Base-by-base conservation (phyloP, 2,329 filamentous ascomycete genomes). In the Epichloe gansuensis region DNA sequence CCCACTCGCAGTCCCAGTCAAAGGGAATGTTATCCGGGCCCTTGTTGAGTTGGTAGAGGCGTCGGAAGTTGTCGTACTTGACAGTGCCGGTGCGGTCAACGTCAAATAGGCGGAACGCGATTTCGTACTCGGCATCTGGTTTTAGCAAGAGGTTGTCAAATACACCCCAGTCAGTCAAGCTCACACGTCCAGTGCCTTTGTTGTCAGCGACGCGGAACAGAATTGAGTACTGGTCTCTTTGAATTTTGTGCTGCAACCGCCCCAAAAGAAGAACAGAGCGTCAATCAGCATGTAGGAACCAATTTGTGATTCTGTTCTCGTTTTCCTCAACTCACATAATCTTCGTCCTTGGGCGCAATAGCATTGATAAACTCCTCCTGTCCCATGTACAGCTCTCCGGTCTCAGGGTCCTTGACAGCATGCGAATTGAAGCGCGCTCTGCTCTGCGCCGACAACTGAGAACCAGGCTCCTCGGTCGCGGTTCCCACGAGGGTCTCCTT, bases 1-100 rank as follows among this genome's bases (percentile, higher is more conserved):
- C 91, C 93, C 93, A 98, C 68, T 95, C 88, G 58, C 88, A 94
- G 65, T 91, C 86, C 91, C 93, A 97, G 70, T 98, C 88, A 65
- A 98, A 97, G 13, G 93, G 88, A 57, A 98, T 85, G 67, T 80
- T 88, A 55, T 88, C 78, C 25, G 82, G 73, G n/a, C 85, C 84
- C 75, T 91, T 95, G 78, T 95, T 94, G 62, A 84, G 75, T 71
- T 91, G 86, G 72, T 94, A 96, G 54, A 91, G 74, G 54, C 82
- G 78, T 65, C 88, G 83, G 72, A 98, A 91, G 62, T 90, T 82
- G 41, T 95, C 86, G 65, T 91, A 95, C 67, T 91, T 91, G 64
- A 98, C 89, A 48, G 80, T 80, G 56, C 93, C 93, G 21, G 82
- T 86, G 56, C 87, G 81, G 50, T 91, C 83, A 61, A 88, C 78